These are phyloP conservation scores for Zychaea mexicana DNA, from an alignment of 371 early-diverging fungal genomes.

Conservation along the genomic window DNA sequence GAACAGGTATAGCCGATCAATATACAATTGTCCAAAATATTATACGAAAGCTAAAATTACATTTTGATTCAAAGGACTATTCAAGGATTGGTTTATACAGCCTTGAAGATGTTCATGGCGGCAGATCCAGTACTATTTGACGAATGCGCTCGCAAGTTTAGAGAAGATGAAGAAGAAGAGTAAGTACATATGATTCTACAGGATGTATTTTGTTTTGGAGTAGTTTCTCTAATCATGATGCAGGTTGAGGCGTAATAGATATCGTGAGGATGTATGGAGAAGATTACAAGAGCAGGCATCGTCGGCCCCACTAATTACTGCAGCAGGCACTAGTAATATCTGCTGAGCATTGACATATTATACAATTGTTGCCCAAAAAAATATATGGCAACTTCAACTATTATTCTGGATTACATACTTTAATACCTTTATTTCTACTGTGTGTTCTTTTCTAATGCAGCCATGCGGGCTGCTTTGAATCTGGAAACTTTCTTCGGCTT, in stretches of 20 bases:
- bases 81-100: constrained; percentile 93
- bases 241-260: neutral
- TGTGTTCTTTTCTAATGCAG: constrained; percentile 8
- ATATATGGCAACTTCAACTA: neutral
- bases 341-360: neutral
- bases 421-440: neutral
- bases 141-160: constrained; percentile 79
- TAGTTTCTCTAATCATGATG: neutral
- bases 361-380: neutral
- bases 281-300: constrained; percentile 4
- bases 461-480: constrained; percentile 51
- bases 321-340: neutral
- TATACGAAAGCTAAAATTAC: neutral
- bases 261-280: constrained; percentile 4
- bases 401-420: neutral
- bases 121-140: constrained; percentile 91
- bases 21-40: neutral
- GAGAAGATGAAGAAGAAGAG: constrained; percentile 10
- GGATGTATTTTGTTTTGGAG: neutral
- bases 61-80: constrained; percentile 66
- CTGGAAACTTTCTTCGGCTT: constrained; percentile 44
- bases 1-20: constrained; percentile 79
- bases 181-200: neutral
- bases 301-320: neutral
- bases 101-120: constrained; percentile 92